Percentiles rank a stretch among this genome's conserved stretches.
phyloP scores from a whole-genome alignment of 1,139 yeast species.

The Nematodospora anomalae region DNA sequence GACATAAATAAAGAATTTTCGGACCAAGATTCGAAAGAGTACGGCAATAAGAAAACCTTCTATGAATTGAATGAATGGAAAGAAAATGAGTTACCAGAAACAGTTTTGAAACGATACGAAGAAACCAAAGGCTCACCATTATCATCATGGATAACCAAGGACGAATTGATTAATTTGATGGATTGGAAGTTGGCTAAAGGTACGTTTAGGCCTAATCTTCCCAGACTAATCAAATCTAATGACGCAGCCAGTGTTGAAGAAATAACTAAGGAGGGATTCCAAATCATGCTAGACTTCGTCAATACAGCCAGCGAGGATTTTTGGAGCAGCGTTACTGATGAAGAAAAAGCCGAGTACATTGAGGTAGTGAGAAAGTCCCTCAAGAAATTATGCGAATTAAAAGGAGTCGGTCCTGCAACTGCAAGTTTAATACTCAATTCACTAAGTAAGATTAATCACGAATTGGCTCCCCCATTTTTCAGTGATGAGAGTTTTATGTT shows the following conservation, averaged over 20 bases:
- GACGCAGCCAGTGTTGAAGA: conserved; percentile 25
- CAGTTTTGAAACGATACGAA: conserved; percentile 20
- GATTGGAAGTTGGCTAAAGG: conserved; percentile 55
- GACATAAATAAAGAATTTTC: conserved; percentile 17
- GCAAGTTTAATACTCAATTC: conserved; percentile 45
- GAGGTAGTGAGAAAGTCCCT: conserved; percentile 24
- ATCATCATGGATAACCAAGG: conserved; percentile 32
- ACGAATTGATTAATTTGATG: conserved; percentile 41
- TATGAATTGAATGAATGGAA: conserved; percentile 40
- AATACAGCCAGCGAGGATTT: conserved; percentile 10
- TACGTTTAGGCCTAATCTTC: conserved; percentile 45
- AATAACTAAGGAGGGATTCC: conserved; percentile 32
- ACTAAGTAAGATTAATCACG: conserved; percentile 19
- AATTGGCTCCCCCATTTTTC: conserved; percentile 45
- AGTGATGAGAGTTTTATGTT: conserved; percentile 48
- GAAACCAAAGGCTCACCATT: conserved; percentile 15
- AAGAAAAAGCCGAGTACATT: conserved; percentile 18
- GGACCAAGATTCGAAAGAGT: conserved; percentile 17
- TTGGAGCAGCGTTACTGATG: conserved; percentile 11
- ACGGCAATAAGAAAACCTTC: conserved; percentile 25
- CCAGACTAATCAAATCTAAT: conserved; percentile 42
- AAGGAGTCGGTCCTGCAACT: conserved; percentile 55
- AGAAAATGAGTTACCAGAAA: conserved; percentile 25
- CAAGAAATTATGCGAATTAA: conserved; percentile 32
- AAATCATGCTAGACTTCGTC: conserved; percentile 21